Evolutionary conservation across 2,329 filamentous ascomycete genomes (phyloP).

Genomic region (Anthostomella pinea): DNA sequence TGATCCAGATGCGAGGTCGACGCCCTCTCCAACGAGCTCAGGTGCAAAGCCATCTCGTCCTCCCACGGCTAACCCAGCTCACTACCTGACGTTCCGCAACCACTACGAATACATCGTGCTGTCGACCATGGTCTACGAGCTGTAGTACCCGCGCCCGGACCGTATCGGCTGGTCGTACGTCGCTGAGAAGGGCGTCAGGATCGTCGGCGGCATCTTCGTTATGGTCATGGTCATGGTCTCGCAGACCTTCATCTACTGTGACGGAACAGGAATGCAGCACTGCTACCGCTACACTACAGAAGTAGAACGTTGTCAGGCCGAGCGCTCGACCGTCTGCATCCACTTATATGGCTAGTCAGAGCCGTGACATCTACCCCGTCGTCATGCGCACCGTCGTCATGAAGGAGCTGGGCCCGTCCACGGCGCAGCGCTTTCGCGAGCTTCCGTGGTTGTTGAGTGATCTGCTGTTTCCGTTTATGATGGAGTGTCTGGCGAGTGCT

Average conservation of each 20-base stretch:
- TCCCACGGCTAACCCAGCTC: slow-evolving; percentile 60
- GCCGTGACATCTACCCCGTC: too few relatives aligned
- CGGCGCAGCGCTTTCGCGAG: slow-evolving; percentile 58
- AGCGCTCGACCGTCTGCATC: too few relatives aligned
- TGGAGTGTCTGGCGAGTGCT: slow-evolving; percentile 62
- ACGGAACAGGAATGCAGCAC: too few relatives aligned
- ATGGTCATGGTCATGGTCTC: slow-evolving; percentile 84
- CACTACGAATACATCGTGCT: slow-evolving; percentile 72
- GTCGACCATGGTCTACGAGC: slow-evolving; percentile 76
- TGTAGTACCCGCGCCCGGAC: slow-evolving; percentile 69
- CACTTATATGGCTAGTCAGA: too few relatives aligned
- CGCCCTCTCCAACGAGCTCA: slow-evolving; percentile 61
- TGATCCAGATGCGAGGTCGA: slow-evolving; percentile 54
- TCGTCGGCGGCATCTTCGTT: slow-evolving; percentile 69
- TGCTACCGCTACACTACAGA: too few relatives aligned
- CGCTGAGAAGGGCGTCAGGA: slow-evolving; percentile 66
- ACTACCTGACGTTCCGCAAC: slow-evolving; percentile 63
- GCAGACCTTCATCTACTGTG: slow-evolving; percentile 72
- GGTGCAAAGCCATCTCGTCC: slow-evolving; percentile 54
- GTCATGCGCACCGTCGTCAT: slow-evolving; percentile 64
- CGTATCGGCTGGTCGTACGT: slow-evolving; percentile 73
- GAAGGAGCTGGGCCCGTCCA: slow-evolving; percentile 63
- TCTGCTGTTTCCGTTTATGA: slow-evolving; percentile 73
- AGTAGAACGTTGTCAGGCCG: too few relatives aligned
- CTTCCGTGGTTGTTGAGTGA: slow-evolving; percentile 76